Evolutionary conservation across 345 rosid genomes (phyloP).

Genomic region (Salix arbutifolia): DNA sequence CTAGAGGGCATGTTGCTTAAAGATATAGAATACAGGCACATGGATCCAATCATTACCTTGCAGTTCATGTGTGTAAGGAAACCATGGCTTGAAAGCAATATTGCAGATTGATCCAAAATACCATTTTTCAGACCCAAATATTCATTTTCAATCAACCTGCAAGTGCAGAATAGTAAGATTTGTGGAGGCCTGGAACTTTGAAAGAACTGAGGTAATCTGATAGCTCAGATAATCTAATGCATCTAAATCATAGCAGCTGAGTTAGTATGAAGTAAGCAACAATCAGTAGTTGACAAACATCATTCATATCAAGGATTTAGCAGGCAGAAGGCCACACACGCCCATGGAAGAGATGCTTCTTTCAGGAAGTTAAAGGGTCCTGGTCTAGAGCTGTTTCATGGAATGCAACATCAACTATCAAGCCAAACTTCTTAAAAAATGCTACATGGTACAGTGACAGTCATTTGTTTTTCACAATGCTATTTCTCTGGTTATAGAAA

Average conservation of each 20-base stretch:
- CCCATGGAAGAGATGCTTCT: background rate
- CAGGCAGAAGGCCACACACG: background rate
- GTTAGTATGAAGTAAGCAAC: background rate
- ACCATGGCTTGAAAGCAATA: conserved; percentile 73
- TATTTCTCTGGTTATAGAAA: background rate
- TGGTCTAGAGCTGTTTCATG: background rate
- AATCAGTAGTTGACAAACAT: background rate
- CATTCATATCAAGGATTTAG: background rate
- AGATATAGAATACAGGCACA: background rate
- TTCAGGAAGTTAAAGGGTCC: background rate
- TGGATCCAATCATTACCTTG: conserved; percentile 50
- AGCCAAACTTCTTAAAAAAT: background rate
- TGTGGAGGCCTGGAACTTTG: background rate
- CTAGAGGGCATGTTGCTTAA: background rate
- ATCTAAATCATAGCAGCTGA: background rate
- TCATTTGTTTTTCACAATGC: background rate
- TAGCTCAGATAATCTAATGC: background rate
- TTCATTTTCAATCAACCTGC: conserved; percentile 86
- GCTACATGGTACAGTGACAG: background rate
- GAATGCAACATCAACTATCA: background rate
- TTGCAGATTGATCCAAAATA: conserved; percentile 93
- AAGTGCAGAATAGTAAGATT: conserved; percentile 11
- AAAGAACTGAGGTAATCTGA: background rate
- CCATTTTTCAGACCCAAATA: conserved; percentile 90
- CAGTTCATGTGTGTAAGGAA: conserved; percentile 87